Conservation (phyloP, 2,329 filamentous ascomycete species). For the Cladorrhinum sp. region DNA sequence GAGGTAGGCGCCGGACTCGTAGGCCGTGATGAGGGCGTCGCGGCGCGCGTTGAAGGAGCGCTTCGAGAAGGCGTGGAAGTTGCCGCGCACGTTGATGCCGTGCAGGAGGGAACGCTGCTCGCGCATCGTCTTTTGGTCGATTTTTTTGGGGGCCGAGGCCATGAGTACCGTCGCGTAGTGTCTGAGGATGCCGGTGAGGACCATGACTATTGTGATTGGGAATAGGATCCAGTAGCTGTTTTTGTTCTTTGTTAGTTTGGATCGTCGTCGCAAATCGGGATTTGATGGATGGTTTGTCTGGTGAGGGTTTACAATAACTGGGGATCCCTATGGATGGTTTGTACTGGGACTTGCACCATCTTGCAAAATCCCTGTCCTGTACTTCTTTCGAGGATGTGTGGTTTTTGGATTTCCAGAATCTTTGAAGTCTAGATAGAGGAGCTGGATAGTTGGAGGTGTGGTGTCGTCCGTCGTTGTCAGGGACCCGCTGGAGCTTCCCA, state of each 20-base stretch:
- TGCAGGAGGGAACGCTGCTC: constrained; percentile 84
- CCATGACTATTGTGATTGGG: constrained; percentile 97
- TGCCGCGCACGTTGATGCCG: constrained; percentile 78
- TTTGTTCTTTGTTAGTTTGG: constrained; percentile 20
- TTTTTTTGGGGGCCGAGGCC: constrained; percentile 77
- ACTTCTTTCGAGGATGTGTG: neutral
- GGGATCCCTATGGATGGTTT: constrained; percentile 98
- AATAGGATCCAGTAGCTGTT: constrained; percentile 96
- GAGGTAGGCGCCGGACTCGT: constrained; percentile 81
- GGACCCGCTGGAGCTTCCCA: constrained; percentile 13
- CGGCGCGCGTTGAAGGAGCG: constrained; percentile 77
- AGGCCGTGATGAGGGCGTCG: constrained; percentile 74
- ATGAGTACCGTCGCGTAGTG: constrained; percentile 96
- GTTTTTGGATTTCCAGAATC: neutral
- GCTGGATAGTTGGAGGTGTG: constrained; percentile 8
- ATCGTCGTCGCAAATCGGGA: neutral
- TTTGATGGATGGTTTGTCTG: constrained; percentile 23
- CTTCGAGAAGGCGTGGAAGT: constrained; percentile 75
- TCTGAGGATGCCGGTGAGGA: constrained; percentile 89
- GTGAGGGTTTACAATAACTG: constrained; percentile 79
- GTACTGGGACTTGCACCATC: constrained; percentile 83
- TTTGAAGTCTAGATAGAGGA: neutral
- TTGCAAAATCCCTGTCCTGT: constrained; percentile 12
- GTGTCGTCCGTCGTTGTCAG: constrained; percentile 7
- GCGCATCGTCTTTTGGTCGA: constrained; percentile 70